A percentile compares a stretch with the other conserved stretches of the same genome.
Conservation (phyloP, 805 yeast genomes). For the Ogataea paraovalis region DNA sequence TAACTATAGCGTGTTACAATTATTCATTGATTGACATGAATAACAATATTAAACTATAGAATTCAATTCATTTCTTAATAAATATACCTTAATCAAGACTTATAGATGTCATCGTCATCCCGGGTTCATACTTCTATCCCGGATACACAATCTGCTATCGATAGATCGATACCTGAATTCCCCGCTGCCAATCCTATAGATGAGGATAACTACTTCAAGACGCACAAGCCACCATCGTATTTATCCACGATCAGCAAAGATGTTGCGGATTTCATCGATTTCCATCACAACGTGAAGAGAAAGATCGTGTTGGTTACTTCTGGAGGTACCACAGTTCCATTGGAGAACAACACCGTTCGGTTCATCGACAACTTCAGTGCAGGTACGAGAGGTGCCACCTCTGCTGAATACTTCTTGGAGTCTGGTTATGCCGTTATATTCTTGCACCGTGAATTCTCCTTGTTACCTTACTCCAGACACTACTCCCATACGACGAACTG, state of each 20-base stretch:
- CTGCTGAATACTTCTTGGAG: constrained; percentile 86
- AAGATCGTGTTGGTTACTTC: constrained; percentile 81
- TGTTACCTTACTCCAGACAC: constrained; percentile 89
- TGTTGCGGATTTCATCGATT: constrained; percentile 56
- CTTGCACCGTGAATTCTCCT: constrained; percentile 85
- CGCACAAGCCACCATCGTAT: constrained; percentile 72
- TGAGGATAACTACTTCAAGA: constrained; percentile 71
- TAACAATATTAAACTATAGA: no score
- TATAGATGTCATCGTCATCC: constrained; percentile 7
- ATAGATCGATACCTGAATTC: constrained; percentile 67
- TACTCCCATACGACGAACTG: constrained; percentile 81
- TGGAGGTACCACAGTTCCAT: constrained; percentile 97
- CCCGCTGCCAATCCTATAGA: constrained; percentile 72
- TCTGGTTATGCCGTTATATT: constrained; percentile 90
- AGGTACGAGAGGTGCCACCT: constrained; percentile 96
- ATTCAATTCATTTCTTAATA: no score
- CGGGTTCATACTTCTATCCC: constrained; percentile 67
- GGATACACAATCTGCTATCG: constrained; percentile 69
- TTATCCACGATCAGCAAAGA: constrained; percentile 56
- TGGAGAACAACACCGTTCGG: constrained; percentile 94
- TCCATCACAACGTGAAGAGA: constrained; percentile 41
- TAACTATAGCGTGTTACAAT: no score
- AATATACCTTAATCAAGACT: no score
- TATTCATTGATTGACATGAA: no score
- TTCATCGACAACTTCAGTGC: constrained; percentile 97